Base-by-base conservation (phyloP, 257 asterid genomes). In the Linaria vulgaris region DNA sequence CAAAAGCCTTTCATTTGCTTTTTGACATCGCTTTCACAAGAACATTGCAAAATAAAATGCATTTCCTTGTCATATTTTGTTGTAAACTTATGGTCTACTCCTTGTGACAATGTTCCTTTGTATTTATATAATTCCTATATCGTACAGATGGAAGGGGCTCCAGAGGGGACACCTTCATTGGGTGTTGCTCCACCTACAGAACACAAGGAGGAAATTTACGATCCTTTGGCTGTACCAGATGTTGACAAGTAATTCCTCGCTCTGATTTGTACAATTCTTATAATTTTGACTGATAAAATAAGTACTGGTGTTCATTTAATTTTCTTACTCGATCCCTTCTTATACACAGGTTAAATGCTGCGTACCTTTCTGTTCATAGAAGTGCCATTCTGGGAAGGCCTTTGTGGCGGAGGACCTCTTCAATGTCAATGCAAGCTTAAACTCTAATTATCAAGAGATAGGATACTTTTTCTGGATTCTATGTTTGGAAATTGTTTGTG, bases 301-400 rank as follows among this genome's bases (percentile, higher is more conserved):
- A 21, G 30, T 37, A 31, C n/a, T 15, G n/a, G 56, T 46, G 31
- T 27, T 31, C 6, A 12, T 38, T 54, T n/a, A n/a, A n/a, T 55
- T 24, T 30, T 11, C 5, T 24, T 55, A 59, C 37, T 30, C 6
- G 6, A 30, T 50, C 47, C 1, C 22, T 63, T 59, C 61, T 60
- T 56, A 34, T 30, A 6, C 1, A 45, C 37, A 90, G 97, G 88
- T 80, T 87, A 75, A 90, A 90, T 74, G 92, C 85, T 43, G 86
- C 88, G 9, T 90, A 90, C 81, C 88, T 88, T 72, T 72, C 84
- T 68, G 87, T 85, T 65, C 97, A 90, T 69, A 88, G 86, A 73
- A 78, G 86, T 55, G 83, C 94, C 38, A 88, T 90, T 74, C 64
- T 85, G 80, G 97, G 96, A 73, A 77, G 94, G 79, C 85, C 96